Conservation (phyloP, 306 rosid genomes). For the Mucuna pruriens region DNA sequence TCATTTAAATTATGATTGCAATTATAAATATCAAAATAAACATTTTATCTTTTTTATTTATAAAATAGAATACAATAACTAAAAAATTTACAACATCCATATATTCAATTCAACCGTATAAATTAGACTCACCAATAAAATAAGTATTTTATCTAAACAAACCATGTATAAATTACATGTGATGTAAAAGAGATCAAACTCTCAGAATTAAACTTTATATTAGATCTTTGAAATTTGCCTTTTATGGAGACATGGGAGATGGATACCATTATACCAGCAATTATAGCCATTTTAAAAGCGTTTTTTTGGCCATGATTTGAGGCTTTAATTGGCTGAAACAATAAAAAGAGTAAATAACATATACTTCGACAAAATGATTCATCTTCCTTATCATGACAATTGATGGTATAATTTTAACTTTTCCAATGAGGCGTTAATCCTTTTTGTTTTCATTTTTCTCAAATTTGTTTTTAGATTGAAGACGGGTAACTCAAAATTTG, state of each 20-base stretch:
- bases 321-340: neutral
- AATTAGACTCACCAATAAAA: too few relatives aligned
- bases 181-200: neutral
- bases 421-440: neutral
- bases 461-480: too few relatives aligned
- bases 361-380: constrained; percentile 41
- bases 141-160: too few relatives aligned
- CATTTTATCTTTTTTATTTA: too few relatives aligned
- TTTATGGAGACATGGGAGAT: neutral
- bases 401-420: constrained; percentile 34
- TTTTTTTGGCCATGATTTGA: constrained; percentile 25
- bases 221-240: neutral
- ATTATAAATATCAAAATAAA: too few relatives aligned
- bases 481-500: too few relatives aligned
- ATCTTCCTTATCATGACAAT: constrained; percentile 41
- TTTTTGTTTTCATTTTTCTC: too few relatives aligned
- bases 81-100: too few relatives aligned
- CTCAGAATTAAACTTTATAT: neutral
- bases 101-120: too few relatives aligned
- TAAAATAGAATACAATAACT: too few relatives aligned
- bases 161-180: neutral
- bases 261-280: constrained; percentile 9
- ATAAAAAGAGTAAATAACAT: constrained; percentile 5
- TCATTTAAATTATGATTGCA: too few relatives aligned
- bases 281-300: constrained; percentile 17